phyloP scores from a whole-genome alignment of 805 yeast genomes.

The Schwanniomyces vanrijiae region DNA sequence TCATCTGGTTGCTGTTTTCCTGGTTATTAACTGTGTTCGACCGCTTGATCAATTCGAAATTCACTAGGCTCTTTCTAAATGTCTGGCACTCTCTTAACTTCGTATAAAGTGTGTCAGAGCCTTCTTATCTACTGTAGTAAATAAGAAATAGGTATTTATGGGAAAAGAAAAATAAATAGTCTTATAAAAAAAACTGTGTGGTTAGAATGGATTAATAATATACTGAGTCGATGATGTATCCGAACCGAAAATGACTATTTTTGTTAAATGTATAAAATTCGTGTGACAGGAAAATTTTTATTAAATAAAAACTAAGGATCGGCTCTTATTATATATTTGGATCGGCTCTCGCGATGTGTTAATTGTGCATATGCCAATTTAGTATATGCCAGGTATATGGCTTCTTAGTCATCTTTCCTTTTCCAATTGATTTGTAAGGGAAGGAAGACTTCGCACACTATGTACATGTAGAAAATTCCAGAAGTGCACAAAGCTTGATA shows the following conservation, averaged over 20 bases:
- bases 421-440: not conserved
- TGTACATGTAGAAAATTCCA: slow-evolving; percentile 1
- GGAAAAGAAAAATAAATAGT: not conserved
- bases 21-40: not conserved
- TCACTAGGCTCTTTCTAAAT: not conserved
- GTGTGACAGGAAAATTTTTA: not conserved
- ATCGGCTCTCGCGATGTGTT: not conserved
- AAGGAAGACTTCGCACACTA: not conserved
- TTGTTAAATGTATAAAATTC: not conserved
- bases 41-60: not conserved
- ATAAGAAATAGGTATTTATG: not conserved
- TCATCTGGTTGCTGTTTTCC: slow-evolving; percentile 27
- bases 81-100: not conserved
- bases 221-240: not conserved
- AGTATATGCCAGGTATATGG: not conserved
- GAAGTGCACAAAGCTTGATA: not conserved
- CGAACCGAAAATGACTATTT: not conserved
- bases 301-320: not conserved
- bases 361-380: not conserved
- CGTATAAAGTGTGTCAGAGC: not conserved
- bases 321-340: not conserved
- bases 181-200: not conserved
- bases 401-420: not conserved
- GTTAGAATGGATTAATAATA: not conserved
- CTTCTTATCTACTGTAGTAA: not conserved